These are phyloP conservation scores for Chlamydomonas applanata DNA, from an alignment of 139 green algal genomes.

Conservation along the genomic window DNA sequence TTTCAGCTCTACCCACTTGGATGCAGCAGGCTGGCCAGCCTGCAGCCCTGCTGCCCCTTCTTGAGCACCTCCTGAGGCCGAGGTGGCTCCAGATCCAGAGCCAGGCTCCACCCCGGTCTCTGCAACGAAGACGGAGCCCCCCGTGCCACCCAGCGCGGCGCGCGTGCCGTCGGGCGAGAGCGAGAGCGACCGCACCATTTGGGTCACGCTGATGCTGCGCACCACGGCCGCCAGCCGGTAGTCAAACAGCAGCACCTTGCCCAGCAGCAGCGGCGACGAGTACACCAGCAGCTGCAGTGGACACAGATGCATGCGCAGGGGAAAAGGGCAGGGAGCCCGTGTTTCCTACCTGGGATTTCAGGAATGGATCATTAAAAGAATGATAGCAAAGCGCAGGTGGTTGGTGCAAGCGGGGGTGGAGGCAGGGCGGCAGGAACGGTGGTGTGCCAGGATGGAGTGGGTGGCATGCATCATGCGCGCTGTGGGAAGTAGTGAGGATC, in stretches of 20 bases:
- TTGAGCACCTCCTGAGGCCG: no score
- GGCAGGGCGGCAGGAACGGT: no score
- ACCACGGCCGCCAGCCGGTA: slow-evolving; percentile 32
- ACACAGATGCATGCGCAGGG: neutral
- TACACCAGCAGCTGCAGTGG: slow-evolving; percentile 24
- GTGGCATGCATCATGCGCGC: no score
- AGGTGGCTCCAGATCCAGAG: no score
- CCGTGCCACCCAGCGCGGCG: slow-evolving; percentile 24
- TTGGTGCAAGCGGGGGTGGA: no score
- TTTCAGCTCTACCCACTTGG: neutral
- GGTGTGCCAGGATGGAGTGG: no score
- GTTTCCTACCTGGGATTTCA: no score
- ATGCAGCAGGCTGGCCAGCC: slow-evolving; percentile 7
- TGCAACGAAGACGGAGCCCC: neutral
- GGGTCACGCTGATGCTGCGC: slow-evolving; percentile 12
- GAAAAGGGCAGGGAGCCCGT: no score
- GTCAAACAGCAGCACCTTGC: slow-evolving; percentile 39
- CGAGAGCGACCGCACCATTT: slow-evolving; percentile 33
- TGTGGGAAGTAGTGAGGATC: no score
- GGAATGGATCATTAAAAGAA: no score
- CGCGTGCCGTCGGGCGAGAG: slow-evolving; percentile 12
- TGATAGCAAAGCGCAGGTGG: no score
- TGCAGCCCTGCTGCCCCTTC: neutral
- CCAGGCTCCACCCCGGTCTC: no score
- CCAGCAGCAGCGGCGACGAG: slow-evolving; percentile 33